Base-by-base conservation (phyloP, 2,329 filamentous ascomycete genomes). In the Aspergillus ruber region DNA sequence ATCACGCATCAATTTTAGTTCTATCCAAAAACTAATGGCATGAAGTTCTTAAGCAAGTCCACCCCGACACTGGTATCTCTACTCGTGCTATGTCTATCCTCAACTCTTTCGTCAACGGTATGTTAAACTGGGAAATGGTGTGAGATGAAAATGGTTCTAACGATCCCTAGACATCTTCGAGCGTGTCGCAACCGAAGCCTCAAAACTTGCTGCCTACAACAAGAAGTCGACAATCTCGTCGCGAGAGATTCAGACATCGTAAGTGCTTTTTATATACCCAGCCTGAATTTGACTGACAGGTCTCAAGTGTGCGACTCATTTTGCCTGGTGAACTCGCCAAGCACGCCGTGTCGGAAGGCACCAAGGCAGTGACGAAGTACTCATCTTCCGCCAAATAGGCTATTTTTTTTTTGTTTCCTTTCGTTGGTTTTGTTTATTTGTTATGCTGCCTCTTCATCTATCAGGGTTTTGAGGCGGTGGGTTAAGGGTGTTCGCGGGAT, bases 181-280 rank as follows among this genome's bases (percentile, higher is more conserved):
- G 85, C 90, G 93, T 64, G 91, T 98, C 63, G 93, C 93, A 58
- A 96, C 93, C 50, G 93, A 98, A 78, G 93, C 93, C 45, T 95
- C 89, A 72, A 98, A 98, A 86, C 86, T 98, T 53, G 93, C 93
- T 62, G 93, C 93, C 56, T 98, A 98, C 83, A 98, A 98, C 86
- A 98, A 97, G 87, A 98, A 98, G 83, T 97, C 91, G 44, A 98
- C 93, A 72, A 98, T 98, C 77, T 97, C 91, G 46, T 97, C 93
- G 61, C 87, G 93, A 69, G 93, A 98, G 79, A 98, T 98, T 71
- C 93, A 98, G 83, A 98, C 93, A 64, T 96, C 93, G 74, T 84
- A 74, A 59, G 80, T 76, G 17, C 2, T 4, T 23, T 18, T 17
- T 6, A 9, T 2, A 27, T 23, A 35, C 10, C 25, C 33, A 12